Conservation (phyloP, 2,329 filamentous ascomycete species). For the Monosporascus sp. region DNA sequence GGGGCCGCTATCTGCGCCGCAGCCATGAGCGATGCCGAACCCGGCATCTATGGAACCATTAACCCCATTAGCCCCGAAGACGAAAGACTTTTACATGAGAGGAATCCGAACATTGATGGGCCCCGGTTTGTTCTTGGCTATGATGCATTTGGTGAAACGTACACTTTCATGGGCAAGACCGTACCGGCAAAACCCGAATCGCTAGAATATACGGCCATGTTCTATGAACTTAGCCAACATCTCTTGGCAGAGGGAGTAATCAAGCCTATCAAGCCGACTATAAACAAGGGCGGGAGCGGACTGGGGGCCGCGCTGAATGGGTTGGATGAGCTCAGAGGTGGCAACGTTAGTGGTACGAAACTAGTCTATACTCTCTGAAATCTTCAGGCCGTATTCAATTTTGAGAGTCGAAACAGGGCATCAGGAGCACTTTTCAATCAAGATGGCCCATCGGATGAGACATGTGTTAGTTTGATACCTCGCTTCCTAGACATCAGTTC, state of each 20-base stretch:
- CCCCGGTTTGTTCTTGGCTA: not conserved
- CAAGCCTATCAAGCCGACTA: not conserved
- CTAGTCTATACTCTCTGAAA: not conserved
- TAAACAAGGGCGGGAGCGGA: not conserved
- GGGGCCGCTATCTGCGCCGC: not conserved
- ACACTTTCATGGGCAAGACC: not conserved
- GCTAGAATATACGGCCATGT: not conserved
- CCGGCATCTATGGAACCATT: not conserved
- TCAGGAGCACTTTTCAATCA: too few relatives aligned
- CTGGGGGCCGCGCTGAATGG: not conserved
- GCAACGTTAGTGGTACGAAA: not conserved
- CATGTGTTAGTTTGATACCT: too few relatives aligned
- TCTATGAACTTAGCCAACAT: not conserved
- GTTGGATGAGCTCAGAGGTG: not conserved
- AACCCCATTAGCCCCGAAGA: not conserved
- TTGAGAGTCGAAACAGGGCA: too few relatives aligned
- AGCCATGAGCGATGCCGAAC: not conserved
- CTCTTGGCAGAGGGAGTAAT: not conserved
- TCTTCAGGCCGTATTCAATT: not conserved
- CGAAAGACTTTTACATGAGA: not conserved
- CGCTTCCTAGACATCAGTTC: too few relatives aligned
- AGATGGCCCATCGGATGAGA: too few relatives aligned
- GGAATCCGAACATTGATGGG: not conserved
- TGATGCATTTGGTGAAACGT: not conserved
- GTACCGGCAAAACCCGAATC: not conserved